Base-by-base conservation (phyloP, 2,329 filamentous ascomycete genomes). In the Ophiostoma pallidulum region DNA sequence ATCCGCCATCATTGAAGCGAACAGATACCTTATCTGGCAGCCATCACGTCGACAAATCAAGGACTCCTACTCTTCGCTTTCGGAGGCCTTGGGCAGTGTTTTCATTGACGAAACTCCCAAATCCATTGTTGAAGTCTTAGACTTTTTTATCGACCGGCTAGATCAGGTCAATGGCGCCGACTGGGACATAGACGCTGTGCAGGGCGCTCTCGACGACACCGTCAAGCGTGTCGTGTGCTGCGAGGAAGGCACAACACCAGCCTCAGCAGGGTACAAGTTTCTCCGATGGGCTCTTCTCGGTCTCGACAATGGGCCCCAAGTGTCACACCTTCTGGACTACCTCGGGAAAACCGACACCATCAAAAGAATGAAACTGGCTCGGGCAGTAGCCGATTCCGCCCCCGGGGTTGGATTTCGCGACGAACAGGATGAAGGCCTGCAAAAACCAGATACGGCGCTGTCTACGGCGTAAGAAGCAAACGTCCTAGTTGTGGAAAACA, bases 271-370 rank as follows among this genome's bases (percentile, higher is more conserved):
- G 12, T 63, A 56, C 48, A 58, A 53, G 19, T 51, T 58, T 14
- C 40, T 64, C 18, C 56, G 63, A 2, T 62, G 62, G 60, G 61
- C 56, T 7, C 51, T 65, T n/a, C 26, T 61, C 2, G 59, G 52
- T 5, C 48, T 53, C 13, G 50, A 52, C 19, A 38, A 56, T 14
- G 62, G 61, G 0, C 52, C 58, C 10, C 52, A 58, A 5, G 46
- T 64, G 2, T 45, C 48, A 3, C 45, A 51, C 10, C 42, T 61
- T 9, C 57, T 65, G 51, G 49, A 54, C 18, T 52, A 62, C 3
- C 44, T 65, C 20, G 64, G 64, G 1, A 57, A 47, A 33, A 39
- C 58, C 1, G 61, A 65, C 53, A 55, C 58, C 1, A 19, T 60
- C 19, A 18, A 29, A 18, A 56, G 63, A 13, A 32, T 65, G 24